A percentile compares a stretch with the other conserved stretches of the same genome.
Evolutionary conservation across 2,329 filamentous ascomycete species (phyloP).

Genomic region (Ilyonectria sp.): DNA sequence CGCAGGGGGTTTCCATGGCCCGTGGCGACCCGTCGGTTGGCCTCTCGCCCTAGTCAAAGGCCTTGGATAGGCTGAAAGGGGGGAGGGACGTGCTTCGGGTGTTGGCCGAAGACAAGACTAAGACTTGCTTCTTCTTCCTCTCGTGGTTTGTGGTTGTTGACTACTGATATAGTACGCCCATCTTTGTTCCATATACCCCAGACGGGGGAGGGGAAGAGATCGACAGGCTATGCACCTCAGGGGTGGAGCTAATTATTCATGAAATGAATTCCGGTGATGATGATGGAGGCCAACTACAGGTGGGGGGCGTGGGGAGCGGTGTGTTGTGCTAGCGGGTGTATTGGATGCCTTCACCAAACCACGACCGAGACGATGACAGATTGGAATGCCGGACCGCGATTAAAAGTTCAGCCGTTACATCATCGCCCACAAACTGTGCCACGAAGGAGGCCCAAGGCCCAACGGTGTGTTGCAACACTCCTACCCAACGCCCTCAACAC

Average conservation of each 20-base stretch:
- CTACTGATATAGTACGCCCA: not conserved
- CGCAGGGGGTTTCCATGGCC: conserved; percentile 15
- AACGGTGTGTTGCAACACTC: conserved; percentile 1
- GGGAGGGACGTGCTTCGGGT: conserved; percentile 37
- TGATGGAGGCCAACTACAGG: conserved; percentile 32
- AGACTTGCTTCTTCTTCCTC: conserved; percentile 23
- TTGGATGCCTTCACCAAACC: conserved; percentile 42
- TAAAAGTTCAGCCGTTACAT: not conserved
- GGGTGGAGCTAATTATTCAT: conserved; percentile 41
- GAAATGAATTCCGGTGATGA: conserved; percentile 37
- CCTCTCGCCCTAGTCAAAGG: conserved; percentile 8
- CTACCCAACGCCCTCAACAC: conserved; percentile 3
- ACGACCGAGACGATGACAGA: conserved; percentile 35
- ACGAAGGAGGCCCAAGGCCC: not conserved
- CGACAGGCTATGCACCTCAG: conserved; percentile 34
- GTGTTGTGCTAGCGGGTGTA: conserved; percentile 37
- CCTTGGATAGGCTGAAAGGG: conserved; percentile 9
- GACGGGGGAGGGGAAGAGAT: conserved; percentile 37
- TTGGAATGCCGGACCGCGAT: not conserved
- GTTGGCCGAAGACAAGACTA: conserved; percentile 45
- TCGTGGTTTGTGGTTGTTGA: conserved; percentile 16
- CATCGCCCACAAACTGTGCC: not conserved
- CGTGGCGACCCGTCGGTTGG: conserved; percentile 17
- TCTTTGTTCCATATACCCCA: conserved; percentile 38
- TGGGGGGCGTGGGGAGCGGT: conserved; percentile 49